Evolutionary conservation across 768 basidiomycete genomes (phyloP).

Genomic region (Termitomyces sp.): DNA sequence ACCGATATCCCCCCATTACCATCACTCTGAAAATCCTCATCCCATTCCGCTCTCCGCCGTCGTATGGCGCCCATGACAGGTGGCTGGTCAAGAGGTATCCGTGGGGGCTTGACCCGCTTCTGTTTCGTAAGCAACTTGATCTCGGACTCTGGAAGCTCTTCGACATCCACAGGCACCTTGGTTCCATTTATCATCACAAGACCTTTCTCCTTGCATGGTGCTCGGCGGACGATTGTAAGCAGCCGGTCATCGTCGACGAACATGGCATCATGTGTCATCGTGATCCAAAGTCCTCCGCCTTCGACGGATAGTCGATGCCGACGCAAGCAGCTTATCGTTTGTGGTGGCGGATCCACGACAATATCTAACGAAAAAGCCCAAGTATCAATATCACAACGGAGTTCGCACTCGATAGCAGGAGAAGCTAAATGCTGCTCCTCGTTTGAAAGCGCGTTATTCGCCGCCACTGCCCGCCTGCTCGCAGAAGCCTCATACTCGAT

Average conservation of each 20-base stretch:
- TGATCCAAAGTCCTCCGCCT: slow-evolving; percentile 94
- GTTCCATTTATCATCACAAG: slow-evolving; percentile 87
- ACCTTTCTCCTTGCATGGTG: slow-evolving; percentile 75
- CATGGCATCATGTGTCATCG: slow-evolving; percentile 81
- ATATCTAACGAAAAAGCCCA: slow-evolving; percentile 85
- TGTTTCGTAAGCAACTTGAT: slow-evolving; percentile 76
- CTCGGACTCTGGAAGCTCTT: slow-evolving; percentile 84
- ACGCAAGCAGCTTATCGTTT: slow-evolving; percentile 73
- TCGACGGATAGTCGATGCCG: slow-evolving; percentile 82
- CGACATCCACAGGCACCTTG: slow-evolving; percentile 78
- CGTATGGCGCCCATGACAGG: slow-evolving; percentile 72
- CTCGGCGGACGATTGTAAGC: slow-evolving; percentile 68
- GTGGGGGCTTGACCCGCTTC: slow-evolving; percentile 80
- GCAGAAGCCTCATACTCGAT: slow-evolving; percentile 78
- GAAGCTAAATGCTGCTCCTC: slow-evolving; percentile 25
- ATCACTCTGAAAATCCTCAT: slow-evolving; percentile 38
- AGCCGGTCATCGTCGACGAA: slow-evolving; percentile 75
- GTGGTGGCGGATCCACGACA: slow-evolving; percentile 90
- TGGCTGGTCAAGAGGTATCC: slow-evolving; percentile 92
- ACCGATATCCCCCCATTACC: slow-evolving; percentile 16
- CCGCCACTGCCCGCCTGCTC: slow-evolving; percentile 33
- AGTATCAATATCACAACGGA: slow-evolving; percentile 87
- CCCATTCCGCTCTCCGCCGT: slow-evolving; percentile 69
- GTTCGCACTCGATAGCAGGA: slow-evolving; percentile 77
- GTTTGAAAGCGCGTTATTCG: slow-evolving; percentile 14